A percentile compares a stretch with the other conserved stretches of the same genome.
Evolutionary conservation across 2,329 filamentous ascomycete genomes (phyloP).

Genomic region (Aureobasidium sp.): DNA sequence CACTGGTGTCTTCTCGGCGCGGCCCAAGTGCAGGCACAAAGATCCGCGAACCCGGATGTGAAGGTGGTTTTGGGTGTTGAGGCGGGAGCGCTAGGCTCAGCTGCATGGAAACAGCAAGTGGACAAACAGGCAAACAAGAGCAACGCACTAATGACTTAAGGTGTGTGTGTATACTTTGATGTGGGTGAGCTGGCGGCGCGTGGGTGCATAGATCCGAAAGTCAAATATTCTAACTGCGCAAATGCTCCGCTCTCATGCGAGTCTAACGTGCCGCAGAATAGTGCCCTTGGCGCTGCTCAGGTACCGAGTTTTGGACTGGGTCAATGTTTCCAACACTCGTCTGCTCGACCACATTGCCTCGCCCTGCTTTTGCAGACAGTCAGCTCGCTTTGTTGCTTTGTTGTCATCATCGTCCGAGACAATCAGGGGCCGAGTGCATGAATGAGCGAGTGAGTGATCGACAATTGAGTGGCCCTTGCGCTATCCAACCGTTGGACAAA

Average conservation of each 20-base stretch:
- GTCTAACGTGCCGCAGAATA: background rate
- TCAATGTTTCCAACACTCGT: slow-evolving; percentile 1
- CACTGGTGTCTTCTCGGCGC: background rate
- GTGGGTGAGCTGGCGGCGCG: background rate
- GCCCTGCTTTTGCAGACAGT: background rate
- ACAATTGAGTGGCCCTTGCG: slow-evolving; percentile 6
- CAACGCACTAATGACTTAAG: background rate
- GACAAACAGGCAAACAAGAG: background rate
- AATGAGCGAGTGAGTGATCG: background rate
- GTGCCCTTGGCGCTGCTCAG: background rate
- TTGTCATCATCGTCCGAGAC: background rate
- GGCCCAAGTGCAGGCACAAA: background rate
- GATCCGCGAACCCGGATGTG: slow-evolving; percentile 3
- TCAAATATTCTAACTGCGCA: background rate
- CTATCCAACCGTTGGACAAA: background rate
- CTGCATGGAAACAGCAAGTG: background rate
- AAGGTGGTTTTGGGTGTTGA: background rate
- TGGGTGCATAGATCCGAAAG: background rate
- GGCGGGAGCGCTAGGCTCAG: background rate
- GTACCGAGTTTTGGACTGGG: background rate
- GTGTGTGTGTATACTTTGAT: background rate
- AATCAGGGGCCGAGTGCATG: background rate
- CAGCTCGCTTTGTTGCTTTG: background rate
- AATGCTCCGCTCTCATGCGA: background rate
- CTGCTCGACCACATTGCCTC: background rate